Conservation (phyloP, 441 rosid genomes). For the Brassica hybrid region DNA sequence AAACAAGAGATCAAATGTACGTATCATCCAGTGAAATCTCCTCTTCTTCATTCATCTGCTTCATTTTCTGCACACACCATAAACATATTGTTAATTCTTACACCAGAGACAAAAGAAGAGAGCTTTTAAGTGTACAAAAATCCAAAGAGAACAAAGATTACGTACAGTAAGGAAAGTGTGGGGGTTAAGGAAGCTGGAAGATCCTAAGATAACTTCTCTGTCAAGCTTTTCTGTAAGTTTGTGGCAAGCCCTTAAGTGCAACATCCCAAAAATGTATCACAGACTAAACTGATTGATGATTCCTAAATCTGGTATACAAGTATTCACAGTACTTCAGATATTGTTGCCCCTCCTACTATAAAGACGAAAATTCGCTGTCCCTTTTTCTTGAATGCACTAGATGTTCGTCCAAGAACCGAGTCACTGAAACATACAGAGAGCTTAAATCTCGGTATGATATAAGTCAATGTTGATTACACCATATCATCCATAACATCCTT, state of each 20-base stretch:
- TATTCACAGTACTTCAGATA: slow-evolving; percentile 75
- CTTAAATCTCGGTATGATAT: too few species aligned
- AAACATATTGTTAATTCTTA: not conserved
- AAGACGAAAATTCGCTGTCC: slow-evolving; percentile 88
- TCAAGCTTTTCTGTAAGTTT: slow-evolving; percentile 80
- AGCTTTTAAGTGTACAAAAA: not conserved
- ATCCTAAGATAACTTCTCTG: slow-evolving; percentile 90
- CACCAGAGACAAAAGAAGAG: not conserved
- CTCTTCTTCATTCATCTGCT: slow-evolving; percentile 62
- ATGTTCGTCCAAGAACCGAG: slow-evolving; percentile 66
- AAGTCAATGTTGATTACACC: slow-evolving; percentile 2
- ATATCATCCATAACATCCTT: not conserved
- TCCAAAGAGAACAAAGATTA: not conserved
- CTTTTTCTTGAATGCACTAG: slow-evolving; percentile 77
- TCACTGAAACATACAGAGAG: slow-evolving; percentile 53
- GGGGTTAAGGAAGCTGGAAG: slow-evolving; percentile 86
- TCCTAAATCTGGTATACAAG: not conserved
- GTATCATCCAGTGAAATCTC: slow-evolving; percentile 86
- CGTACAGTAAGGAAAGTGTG: slow-evolving; percentile 78
- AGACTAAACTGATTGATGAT: not conserved
- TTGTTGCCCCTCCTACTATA: slow-evolving; percentile 91
- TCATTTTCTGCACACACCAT: slow-evolving; percentile 70
- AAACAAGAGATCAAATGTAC: slow-evolving; percentile 16
- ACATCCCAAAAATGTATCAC: slow-evolving; percentile 15
- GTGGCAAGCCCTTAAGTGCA: slow-evolving; percentile 89